These are phyloP conservation scores for Massospora cicadina DNA, from an alignment of 371 early-diverging fungal genomes.

Conservation along the genomic window DNA sequence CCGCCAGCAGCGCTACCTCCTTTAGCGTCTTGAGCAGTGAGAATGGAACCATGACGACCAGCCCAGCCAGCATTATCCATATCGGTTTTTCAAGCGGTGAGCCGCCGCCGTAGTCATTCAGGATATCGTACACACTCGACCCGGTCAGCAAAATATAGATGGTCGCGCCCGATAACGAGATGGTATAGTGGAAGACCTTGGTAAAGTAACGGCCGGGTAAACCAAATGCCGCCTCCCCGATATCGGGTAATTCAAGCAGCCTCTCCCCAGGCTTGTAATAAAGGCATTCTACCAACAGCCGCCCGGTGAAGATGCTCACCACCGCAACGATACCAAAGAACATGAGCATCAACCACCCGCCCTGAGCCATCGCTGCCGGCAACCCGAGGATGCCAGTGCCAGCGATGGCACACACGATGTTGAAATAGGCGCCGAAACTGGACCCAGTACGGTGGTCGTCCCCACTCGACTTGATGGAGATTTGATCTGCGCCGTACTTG, in stretches of 20 bases:
- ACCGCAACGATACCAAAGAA: conserved; percentile 5
- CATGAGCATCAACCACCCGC: conserved; percentile 13
- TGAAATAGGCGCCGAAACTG: conserved; percentile 8
- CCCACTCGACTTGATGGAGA: background rate
- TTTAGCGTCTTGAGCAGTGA: conserved; percentile 11
- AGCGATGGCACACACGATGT: conserved; percentile 13
- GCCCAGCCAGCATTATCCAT: conserved; percentile 11
- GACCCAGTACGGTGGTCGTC: conserved; percentile 3
- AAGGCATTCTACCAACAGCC: conserved; percentile 32
- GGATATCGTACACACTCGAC: conserved; percentile 33
- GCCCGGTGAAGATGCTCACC: conserved; percentile 1
- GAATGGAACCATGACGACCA: conserved; percentile 11
- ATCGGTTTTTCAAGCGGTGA: background rate
- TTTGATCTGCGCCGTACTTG: background rate
- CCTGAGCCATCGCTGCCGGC: conserved; percentile 12
- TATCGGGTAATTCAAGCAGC: conserved; percentile 19
- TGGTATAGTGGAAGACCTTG: conserved; percentile 42
- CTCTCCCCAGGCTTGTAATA: conserved; percentile 25
- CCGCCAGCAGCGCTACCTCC: conserved; percentile 11
- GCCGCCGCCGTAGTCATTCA: conserved; percentile 11
- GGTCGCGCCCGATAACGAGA: conserved; percentile 49
- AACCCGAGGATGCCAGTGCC: conserved; percentile 14
- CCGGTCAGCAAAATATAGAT: conserved; percentile 63
- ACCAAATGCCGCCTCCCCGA: conserved; percentile 50
- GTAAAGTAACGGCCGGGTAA: conserved; percentile 31